Evolutionary conservation across 2,329 filamentous ascomycete genomes (phyloP).

Genomic region (Cladosporium phlei): DNA sequence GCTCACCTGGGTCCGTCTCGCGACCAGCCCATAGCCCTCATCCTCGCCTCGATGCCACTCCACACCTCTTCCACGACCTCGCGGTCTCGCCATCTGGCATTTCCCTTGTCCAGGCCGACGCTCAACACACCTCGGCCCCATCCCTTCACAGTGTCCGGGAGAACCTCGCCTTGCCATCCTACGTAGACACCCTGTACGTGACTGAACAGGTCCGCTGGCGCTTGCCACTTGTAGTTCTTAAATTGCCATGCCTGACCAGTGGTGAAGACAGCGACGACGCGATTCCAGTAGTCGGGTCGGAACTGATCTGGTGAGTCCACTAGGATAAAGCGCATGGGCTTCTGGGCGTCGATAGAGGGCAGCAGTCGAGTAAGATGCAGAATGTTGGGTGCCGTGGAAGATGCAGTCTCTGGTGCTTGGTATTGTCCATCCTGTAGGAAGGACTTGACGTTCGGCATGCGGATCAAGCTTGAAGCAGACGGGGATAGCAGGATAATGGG

Average conservation of each 20-base stretch:
- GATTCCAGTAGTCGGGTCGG: slow-evolving; percentile 96
- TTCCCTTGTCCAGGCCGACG: slow-evolving; percentile 69
- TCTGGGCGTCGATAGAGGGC: slow-evolving; percentile 62
- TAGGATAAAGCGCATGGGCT: slow-evolving; percentile 86
- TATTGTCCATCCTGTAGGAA: slow-evolving; percentile 86
- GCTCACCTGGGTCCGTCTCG: slow-evolving; percentile 50
- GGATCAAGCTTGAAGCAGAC: slow-evolving; percentile 87
- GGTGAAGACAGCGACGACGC: slow-evolving; percentile 93
- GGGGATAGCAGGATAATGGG: slow-evolving; percentile 97
- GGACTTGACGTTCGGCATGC: slow-evolving; percentile 90
- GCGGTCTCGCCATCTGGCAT: slow-evolving; percentile 73
- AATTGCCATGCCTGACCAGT: slow-evolving; percentile 98
- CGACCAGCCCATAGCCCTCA: slow-evolving; percentile 80
- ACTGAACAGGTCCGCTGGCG: slow-evolving; percentile 80
- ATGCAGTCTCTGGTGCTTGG: slow-evolving; percentile 62
- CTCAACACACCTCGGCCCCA: slow-evolving; percentile 83
- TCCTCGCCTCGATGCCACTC: slow-evolving; percentile 80
- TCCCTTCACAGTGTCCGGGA: slow-evolving; percentile 70
- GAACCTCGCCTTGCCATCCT: slow-evolving; percentile 80
- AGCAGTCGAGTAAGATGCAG: slow-evolving; percentile 78
- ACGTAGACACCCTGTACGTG: slow-evolving; percentile 85
- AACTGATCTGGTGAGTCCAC: slow-evolving; percentile 92
- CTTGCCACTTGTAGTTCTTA: slow-evolving; percentile 94
- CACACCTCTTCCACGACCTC: slow-evolving; percentile 92
- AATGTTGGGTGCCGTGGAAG: slow-evolving; percentile 63